phyloP scores from a whole-genome alignment of 2,329 filamentous ascomycete genomes.

The Aureobasidium namibiae region DNA sequence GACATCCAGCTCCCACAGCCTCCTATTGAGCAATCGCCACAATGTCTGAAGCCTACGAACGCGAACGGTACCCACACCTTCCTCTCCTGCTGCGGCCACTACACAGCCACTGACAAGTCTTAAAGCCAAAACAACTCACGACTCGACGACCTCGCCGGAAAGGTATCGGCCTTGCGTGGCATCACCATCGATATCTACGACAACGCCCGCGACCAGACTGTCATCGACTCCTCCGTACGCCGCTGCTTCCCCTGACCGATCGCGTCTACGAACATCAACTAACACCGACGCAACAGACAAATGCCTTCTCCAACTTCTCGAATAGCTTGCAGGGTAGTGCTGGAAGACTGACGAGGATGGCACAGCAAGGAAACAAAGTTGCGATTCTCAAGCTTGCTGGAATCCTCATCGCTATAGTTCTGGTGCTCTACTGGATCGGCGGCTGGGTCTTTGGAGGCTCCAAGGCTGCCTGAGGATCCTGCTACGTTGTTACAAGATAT shows the following conservation, averaged over 20 bases:
- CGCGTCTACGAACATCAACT: neutral
- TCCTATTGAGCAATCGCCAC: conserved; percentile 13
- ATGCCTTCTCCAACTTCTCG: conserved; percentile 84
- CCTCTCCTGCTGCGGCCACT: conserved; percentile 14
- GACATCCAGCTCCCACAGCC: neutral
- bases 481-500: neutral
- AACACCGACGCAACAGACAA: conserved; percentile 49
- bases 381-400: conserved; percentile 83
- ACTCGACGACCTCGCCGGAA: conserved; percentile 80
- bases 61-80: conserved; percentile 44
- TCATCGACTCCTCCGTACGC: conserved; percentile 79
- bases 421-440: conserved; percentile 66
- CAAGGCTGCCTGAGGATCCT: neutral
- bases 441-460: conserved; percentile 23
- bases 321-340: conserved; percentile 78
- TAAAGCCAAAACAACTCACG: conserved; percentile 78
- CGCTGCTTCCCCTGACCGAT: neutral
- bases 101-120: conserved; percentile 15
- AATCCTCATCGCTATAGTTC: conserved; percentile 64
- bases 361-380: conserved; percentile 79
- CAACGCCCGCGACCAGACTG: conserved; percentile 77
- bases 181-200: conserved; percentile 98
- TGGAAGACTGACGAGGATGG: conserved; percentile 77
- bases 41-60: conserved; percentile 52
- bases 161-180: conserved; percentile 84